Evolutionary conservation across 2,329 filamentous ascomycete species (phyloP), one percentile per base, ranked within the genome.

Genomic region (Aspergillus phoenicis): DNA sequence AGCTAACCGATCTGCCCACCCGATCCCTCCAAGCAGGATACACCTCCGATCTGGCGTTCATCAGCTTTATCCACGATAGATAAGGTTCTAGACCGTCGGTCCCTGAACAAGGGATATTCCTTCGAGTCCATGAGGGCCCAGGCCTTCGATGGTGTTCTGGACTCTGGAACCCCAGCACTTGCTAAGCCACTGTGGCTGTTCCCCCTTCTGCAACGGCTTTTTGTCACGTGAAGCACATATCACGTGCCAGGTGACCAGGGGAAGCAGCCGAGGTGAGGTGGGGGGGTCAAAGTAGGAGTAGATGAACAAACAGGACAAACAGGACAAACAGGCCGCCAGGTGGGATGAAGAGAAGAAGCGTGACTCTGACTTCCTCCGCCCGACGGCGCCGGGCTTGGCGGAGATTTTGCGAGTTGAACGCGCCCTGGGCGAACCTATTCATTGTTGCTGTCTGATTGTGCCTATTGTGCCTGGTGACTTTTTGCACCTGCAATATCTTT

Each of bases 121-220:
- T 33, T 39, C 24, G 58, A 68, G 67, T 70, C 70, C 57, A 69
- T 51, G 62, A 69, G 68, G 71, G 72, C 65, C 72, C 66, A 69
- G 72, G 64, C 71, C 72, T 66, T 60, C 52, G 45, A 26, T 24
- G 51, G 52, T 53, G 67, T 70, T 74, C 70, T 73, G 71, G 72
- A 68, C 69, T 68, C 59, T 69, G 63, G 53, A 60, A 52, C 65
- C 65, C 66, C 69, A 54, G 48, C 56, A 33, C 43, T 57, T 61
- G 63, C 43, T 56, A 57, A 53, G 41, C 39, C 36, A 15, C 45
- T 59, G 61, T 65, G 63, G 61, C 61, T 60, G 57, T 57, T 43
- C 48, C 20, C 41, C 28, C 11, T 39, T 24, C 41, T 17, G 26
- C 8, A 20, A 7, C 4, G 11, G 41, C 1, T 3, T 2, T 45